Evolutionary conservation across 495 filamentous ascomycete species (phyloP).

Genomic region (Eremomyces bilateralis): DNA sequence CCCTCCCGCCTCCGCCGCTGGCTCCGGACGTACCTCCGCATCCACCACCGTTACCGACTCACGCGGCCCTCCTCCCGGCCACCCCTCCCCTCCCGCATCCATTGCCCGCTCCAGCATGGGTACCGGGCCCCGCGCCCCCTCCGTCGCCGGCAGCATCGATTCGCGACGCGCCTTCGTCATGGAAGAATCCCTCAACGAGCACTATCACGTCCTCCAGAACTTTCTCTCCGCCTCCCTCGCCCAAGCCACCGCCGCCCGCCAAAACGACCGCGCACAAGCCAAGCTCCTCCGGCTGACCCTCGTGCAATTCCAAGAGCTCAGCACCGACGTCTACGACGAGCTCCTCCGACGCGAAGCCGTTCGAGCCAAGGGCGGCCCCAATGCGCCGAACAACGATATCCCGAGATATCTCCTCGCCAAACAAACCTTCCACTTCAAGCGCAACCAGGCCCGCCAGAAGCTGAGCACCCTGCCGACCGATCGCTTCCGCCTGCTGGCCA

Average conservation of each 20-base stretch:
- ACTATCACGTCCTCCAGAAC: conserved; percentile 59
- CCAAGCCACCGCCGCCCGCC: conserved; percentile 51
- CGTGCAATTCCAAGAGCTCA: conserved; percentile 90
- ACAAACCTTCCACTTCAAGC: conserved; percentile 79
- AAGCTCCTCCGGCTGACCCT: conserved; percentile 74
- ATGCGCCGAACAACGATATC: conserved; percentile 29
- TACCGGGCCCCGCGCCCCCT: conserved; percentile 40
- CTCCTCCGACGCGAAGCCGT: conserved; percentile 63
- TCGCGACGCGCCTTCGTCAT: conserved; percentile 27
- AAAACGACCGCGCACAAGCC: conserved; percentile 73
- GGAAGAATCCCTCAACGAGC: conserved; percentile 53
- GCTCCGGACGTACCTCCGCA: conserved; percentile 7
- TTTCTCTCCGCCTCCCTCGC: conserved; percentile 49
- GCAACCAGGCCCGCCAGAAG: conserved; percentile 88
- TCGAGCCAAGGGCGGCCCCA: conserved; percentile 14
- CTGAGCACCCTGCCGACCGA: conserved; percentile 67
- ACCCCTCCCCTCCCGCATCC: conserved; percentile 70
- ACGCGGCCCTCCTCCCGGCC: conserved; percentile 21
- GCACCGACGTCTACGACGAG: conserved; percentile 95
- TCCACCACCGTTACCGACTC: conserved; percentile 11
- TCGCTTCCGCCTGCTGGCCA: conserved; percentile 76
- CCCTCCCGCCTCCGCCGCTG: conserved; percentile 8
- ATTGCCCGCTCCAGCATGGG: conserved; percentile 63
- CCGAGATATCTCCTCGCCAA: conserved; percentile 53
- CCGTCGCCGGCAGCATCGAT: conserved; percentile 23